phyloP scores from a whole-genome alignment of 495 filamentous ascomycete genomes.

The Glarea lozoyensis region DNA sequence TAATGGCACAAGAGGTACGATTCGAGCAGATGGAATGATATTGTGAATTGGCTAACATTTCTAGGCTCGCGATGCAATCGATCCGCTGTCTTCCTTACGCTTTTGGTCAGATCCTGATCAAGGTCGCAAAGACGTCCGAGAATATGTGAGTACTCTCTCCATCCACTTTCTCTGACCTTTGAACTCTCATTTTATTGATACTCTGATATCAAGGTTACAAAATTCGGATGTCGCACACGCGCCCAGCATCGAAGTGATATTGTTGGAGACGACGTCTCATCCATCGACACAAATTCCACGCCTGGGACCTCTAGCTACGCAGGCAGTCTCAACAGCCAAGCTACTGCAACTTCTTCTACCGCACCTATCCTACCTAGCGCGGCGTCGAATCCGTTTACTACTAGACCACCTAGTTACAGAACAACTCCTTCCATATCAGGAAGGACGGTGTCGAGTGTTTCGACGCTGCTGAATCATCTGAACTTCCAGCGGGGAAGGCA shows the following conservation, averaged over 20 bases:
- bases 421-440: neutral
- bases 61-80: constrained; percentile 14
- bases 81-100: constrained; percentile 7
- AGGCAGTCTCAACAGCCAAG: neutral
- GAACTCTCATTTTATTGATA: neutral
- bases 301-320: neutral
- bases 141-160: constrained; percentile 5
- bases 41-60: neutral
- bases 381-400: neutral
- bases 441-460: neutral
- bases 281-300: neutral
- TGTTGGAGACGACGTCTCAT: constrained; percentile 7
- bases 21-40: too few relatives aligned
- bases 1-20: constrained; percentile 14
- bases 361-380: too few relatives aligned
- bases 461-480: too few relatives aligned
- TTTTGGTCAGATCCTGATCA: constrained; percentile 11
- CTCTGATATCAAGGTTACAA: constrained; percentile 1
- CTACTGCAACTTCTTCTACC: neutral
- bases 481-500: too few relatives aligned
- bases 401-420: neutral
- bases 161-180: neutral
- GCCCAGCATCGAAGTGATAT: constrained; percentile 5
- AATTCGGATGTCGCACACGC: constrained; percentile 7
- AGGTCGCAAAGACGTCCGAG: constrained; percentile 5